Base-by-base conservation (phyloP, 2,329 filamentous ascomycete genomes). In the Diplodia corticola region DNA sequence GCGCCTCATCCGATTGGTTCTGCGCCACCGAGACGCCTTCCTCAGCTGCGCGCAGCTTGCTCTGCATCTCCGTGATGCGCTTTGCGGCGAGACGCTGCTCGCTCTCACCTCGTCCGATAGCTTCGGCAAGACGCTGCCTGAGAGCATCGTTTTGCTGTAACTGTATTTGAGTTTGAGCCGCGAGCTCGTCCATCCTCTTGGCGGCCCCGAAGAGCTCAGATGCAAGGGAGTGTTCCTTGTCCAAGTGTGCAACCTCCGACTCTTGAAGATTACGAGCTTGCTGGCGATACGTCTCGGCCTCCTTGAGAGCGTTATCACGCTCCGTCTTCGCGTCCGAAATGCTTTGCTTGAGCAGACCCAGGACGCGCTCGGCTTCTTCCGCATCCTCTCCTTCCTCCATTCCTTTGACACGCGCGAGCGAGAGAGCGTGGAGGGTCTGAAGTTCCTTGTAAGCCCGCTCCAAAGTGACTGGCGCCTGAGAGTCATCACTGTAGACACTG, bases 1-100 rank as follows among this genome's bases (percentile, higher is more conserved):
- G 87, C 46, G 89, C 89, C 57, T 94, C 93, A 76, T 99, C 95
- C 0, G 92, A 94, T 22, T 90, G 86, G 66, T 92, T 89, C 77
- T 98, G 94, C 1, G 94, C 92, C 22, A 87, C 80, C 64, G 96
- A 84, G 24, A 99, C 86, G 71, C 90, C 87, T 68, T 98, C 93
- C 76, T 98, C 95, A 60, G 97, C 87, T 17, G 82, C 80, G 72
- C 91, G 92, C 66, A 99, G 88, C 67, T 89, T 90, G 68, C 86
- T 85, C 76, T 98, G 93, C 76, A 98, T 87, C 64, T 88, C 85
- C 66, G 91, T 91, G 75, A 99, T 97, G 72, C 91, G 90, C 63
- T 88, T 84, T 15, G 91, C 91, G 69, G 93, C 96, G 67, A 88
- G 81, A 73, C 89, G 89, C 76, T 96, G 93, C 72, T 95, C 92